Evolutionary conservation across 176 grass and related monocot species (phyloP).

Genomic region (Musa itinerans): DNA sequence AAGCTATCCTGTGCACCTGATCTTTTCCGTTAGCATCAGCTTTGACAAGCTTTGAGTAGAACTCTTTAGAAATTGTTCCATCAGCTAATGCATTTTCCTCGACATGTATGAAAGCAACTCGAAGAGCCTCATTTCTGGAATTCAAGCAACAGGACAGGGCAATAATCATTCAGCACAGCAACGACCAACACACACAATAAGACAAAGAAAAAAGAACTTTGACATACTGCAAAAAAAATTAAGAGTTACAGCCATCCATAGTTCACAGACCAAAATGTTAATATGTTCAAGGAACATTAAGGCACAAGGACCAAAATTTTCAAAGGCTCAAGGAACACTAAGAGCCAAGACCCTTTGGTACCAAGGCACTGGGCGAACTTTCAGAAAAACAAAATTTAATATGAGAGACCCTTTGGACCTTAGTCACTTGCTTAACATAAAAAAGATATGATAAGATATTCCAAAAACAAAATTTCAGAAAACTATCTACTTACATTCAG

Average conservation of each 20-base stretch:
- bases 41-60: constrained; percentile 91
- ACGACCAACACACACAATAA: neutral
- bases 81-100: constrained; percentile 37
- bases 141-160: neutral
- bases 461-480: too few species aligned
- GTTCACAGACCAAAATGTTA: neutral
- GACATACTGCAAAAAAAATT: constrained; percentile 2
- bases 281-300: too few species aligned
- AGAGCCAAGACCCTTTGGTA: too few species aligned
- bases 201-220: neutral
- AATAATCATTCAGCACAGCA: neutral
- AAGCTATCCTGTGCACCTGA: constrained; percentile 31
- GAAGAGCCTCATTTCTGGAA: constrained; percentile 81
- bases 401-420: too few species aligned
- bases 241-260: neutral
- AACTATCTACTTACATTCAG: too few species aligned
- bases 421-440: too few species aligned
- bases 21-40: constrained; percentile 89
- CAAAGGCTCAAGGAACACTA: too few species aligned
- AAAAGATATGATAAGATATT: too few species aligned
- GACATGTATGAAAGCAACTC: constrained; percentile 93
- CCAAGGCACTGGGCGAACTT: too few species aligned
- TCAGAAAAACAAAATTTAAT: too few species aligned
- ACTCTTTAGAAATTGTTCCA: constrained; percentile 45
- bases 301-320: too few species aligned